Evolutionary conservation across 345 rosid species (phyloP).

Genomic region (Garcia nutans): DNA sequence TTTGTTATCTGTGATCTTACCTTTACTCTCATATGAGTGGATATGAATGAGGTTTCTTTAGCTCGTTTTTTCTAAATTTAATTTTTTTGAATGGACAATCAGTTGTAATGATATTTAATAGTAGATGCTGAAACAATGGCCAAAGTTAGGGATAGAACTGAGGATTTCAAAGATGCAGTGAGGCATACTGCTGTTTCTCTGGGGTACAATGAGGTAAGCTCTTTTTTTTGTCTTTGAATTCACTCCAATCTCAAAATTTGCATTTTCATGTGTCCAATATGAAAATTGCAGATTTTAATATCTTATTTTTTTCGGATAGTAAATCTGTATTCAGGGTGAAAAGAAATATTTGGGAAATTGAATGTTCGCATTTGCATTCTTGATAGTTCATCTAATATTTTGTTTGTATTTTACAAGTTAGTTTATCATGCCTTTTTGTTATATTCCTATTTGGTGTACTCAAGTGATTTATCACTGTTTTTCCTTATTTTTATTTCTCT

Average conservation of each 20-base stretch:
- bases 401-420: background rate
- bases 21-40: background rate
- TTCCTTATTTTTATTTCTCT: background rate
- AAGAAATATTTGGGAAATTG: background rate
- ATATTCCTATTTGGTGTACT: background rate
- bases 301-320: background rate
- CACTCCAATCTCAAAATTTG: background rate
- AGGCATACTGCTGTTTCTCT: slow-evolving; percentile 56
- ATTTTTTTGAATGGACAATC: background rate
- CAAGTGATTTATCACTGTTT: background rate
- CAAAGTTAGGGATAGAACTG: slow-evolving; percentile 70
- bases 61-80: background rate
- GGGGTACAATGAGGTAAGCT: slow-evolving; percentile 65
- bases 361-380: background rate
- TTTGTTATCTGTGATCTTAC: background rate
- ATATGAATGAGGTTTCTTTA: background rate
- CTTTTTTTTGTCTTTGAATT: background rate
- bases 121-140: slow-evolving; percentile 43
- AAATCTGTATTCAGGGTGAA: background rate
- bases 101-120: background rate
- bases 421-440: background rate
- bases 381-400: too few species aligned
- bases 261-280: background rate
- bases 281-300: background rate
- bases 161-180: slow-evolving; percentile 81